Evolutionary conservation across 1,284 basidiomycete genomes (phyloP).

Genomic region (Irpex sp.): DNA sequence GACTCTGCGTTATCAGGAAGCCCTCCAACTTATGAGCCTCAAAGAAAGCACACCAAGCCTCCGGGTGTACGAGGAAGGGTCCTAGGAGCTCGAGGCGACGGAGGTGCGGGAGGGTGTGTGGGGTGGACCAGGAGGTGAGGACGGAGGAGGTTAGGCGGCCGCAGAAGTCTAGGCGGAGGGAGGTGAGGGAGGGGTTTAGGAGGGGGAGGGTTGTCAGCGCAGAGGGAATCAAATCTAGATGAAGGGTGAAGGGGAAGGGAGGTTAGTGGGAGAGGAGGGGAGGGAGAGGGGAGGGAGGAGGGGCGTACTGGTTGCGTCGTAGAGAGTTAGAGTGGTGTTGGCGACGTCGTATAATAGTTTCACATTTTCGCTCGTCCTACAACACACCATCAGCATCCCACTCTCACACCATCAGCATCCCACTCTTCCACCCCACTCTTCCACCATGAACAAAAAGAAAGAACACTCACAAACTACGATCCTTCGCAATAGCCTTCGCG

Average conservation of each 20-base stretch:
- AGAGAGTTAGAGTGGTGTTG: slow-evolving; percentile 72
- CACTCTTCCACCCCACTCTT: background rate
- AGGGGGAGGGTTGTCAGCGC: slow-evolving; percentile 68
- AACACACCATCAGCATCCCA: background rate
- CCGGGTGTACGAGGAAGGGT: slow-evolving; percentile 80
- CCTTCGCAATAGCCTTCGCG: slow-evolving; percentile 83
- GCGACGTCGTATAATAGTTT: slow-evolving; percentile 80
- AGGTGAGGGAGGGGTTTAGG: slow-evolving; percentile 79
- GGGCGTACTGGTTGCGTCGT: slow-evolving; percentile 85
- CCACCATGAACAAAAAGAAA: background rate
- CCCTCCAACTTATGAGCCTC: slow-evolving; percentile 57
- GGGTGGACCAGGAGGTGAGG: slow-evolving; percentile 57
- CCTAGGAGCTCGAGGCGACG: slow-evolving; percentile 80
- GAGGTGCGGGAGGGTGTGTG: slow-evolving; percentile 58
- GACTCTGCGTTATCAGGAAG: slow-evolving; percentile 84
- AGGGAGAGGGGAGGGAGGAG: too few relatives aligned
- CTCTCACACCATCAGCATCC: background rate
- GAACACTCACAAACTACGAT: slow-evolving; percentile 72
- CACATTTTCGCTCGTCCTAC: slow-evolving; percentile 68
- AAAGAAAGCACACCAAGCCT: slow-evolving; percentile 81
- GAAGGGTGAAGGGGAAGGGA: too few relatives aligned
- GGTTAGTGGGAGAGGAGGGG: too few relatives aligned
- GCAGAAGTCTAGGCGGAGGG: slow-evolving; percentile 81
- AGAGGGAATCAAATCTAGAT: slow-evolving; percentile 65
- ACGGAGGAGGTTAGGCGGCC: slow-evolving; percentile 79